Conservation (phyloP, 2,329 filamentous ascomycete genomes). For the Elsinoe necatrix region DNA sequence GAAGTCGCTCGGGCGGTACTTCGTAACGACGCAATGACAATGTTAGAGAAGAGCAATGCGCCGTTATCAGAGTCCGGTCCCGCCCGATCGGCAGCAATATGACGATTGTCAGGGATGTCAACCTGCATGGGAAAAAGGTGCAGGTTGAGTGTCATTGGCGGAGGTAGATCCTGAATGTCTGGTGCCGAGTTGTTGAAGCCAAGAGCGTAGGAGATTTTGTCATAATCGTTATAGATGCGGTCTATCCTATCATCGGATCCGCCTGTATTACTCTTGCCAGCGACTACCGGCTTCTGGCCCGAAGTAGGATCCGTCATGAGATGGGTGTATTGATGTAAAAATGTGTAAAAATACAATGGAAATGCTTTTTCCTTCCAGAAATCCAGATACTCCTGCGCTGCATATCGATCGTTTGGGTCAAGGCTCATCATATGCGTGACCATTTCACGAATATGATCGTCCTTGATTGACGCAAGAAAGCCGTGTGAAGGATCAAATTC, state of each 20-base stretch:
- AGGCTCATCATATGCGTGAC: conserved; percentile 94
- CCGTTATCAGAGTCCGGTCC: conserved; percentile 62
- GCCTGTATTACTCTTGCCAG: conserved; percentile 61
- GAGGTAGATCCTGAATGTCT: conserved; percentile 24
- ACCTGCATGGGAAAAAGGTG: conserved; percentile 71
- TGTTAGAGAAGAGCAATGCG: conserved; percentile 80
- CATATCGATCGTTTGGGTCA: conserved; percentile 83
- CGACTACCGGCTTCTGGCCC: conserved; percentile 62
- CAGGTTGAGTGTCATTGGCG: conserved; percentile 40
- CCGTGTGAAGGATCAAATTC: conserved; percentile 83
- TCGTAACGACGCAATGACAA: conserved; percentile 79
- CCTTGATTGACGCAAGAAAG: conserved; percentile 76
- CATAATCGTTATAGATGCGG: conserved; percentile 85
- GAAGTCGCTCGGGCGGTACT: conserved; percentile 86
- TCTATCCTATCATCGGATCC: conserved; percentile 93
- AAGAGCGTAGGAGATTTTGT: conserved; percentile 93
- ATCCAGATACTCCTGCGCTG: conserved; percentile 85
- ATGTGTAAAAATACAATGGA: conserved; percentile 93
- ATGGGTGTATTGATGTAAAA: conserved; percentile 96
- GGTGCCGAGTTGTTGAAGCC: conserved; percentile 35
- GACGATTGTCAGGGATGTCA: conserved; percentile 77
- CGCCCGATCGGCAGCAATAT: conserved; percentile 55
- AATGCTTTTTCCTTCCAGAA: conserved; percentile 91
- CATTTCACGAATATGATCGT: conserved; percentile 78
- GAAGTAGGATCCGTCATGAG: conserved; percentile 85